Evolutionary conservation across 495 filamentous ascomycete genomes (phyloP).

Genomic region (Tuber umbilicatum): DNA sequence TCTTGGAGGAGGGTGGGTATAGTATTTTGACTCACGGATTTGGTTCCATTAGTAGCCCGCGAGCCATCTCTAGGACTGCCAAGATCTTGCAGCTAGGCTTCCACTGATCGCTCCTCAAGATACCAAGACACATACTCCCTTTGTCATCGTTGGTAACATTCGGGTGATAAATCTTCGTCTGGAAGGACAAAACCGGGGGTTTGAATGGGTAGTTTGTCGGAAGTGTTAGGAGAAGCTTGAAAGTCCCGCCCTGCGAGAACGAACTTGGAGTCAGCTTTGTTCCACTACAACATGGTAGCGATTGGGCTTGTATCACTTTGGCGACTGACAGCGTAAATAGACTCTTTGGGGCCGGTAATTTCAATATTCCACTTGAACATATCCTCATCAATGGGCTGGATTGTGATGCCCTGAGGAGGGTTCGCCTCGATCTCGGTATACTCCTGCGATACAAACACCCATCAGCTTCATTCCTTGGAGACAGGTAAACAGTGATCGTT

Average conservation of each 20-base stretch:
- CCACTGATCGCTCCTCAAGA: constrained; percentile 86
- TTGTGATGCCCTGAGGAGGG: constrained; percentile 60
- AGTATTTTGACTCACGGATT: constrained; percentile 51
- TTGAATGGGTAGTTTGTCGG: constrained; percentile 93
- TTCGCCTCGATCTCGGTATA: constrained; percentile 58
- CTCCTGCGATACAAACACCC: constrained; percentile 51
- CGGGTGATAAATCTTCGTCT: constrained; percentile 95
- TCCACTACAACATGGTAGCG: constrained; percentile 7
- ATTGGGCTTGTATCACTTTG: background rate
- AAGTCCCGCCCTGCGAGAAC: constrained; percentile 60
- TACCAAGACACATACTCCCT: constrained; percentile 83
- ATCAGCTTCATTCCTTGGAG: constrained; percentile 9
- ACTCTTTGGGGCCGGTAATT: constrained; percentile 66
- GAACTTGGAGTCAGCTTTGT: constrained; percentile 6
- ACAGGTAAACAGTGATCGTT: constrained; percentile 21
- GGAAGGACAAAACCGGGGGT: constrained; percentile 75
- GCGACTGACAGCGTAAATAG: constrained; percentile 61
- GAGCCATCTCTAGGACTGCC: constrained; percentile 71
- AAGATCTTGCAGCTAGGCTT: constrained; percentile 77
- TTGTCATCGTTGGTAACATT: constrained; percentile 93
- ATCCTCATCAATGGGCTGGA: constrained; percentile 62
- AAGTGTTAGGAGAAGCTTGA: constrained; percentile 67
- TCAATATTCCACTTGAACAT: constrained; percentile 76
- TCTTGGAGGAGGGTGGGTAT: background rate
- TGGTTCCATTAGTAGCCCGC: constrained; percentile 72